Conservation (phyloP, 2,329 filamentous ascomycete genomes). For the Pseudodiploospora longispora region DNA sequence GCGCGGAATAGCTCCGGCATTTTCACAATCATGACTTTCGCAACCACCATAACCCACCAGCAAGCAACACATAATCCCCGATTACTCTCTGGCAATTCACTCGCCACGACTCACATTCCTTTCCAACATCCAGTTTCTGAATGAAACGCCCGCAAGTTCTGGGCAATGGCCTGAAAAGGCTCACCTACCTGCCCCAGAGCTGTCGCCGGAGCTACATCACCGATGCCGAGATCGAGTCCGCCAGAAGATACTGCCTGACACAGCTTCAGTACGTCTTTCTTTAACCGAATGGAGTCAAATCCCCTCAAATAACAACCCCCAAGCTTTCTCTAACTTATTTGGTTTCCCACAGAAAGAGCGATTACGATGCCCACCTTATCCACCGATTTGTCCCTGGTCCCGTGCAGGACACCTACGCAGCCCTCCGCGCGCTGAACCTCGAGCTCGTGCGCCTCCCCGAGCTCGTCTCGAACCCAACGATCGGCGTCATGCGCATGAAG, state of each 20-base stretch:
- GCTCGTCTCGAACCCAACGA: slow-evolving; percentile 76
- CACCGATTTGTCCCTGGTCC: slow-evolving; percentile 73
- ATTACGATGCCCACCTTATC: slow-evolving; percentile 81
- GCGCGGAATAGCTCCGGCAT: too few relatives aligned
- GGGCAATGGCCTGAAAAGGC: slow-evolving; percentile 31
- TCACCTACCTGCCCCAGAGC: slow-evolving; percentile 17
- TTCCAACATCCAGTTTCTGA: slow-evolving; percentile 4
- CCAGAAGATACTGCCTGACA: slow-evolving; percentile 44
- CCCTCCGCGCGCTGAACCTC: slow-evolving; percentile 85
- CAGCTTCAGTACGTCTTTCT: slow-evolving; percentile 38
- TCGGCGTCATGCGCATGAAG: slow-evolving; percentile 83
- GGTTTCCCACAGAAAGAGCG: slow-evolving; percentile 58
- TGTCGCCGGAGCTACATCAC: slow-evolving; percentile 37
- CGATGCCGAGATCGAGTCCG: slow-evolving; percentile 43
- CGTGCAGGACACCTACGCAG: slow-evolving; percentile 75
- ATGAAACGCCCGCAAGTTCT: slow-evolving; percentile 33
- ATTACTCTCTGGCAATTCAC: too few relatives aligned
- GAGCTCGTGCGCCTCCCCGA: slow-evolving; percentile 87
- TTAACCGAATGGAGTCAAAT: too few relatives aligned
- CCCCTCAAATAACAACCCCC: neutral
- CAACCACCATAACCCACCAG: too few relatives aligned
- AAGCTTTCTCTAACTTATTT: too few relatives aligned
- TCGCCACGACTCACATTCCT: too few relatives aligned
- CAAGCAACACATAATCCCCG: too few relatives aligned
- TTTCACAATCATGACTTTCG: too few relatives aligned